Evolutionary conservation across 139 green algal genomes (phyloP), one percentile per base, ranked within the genome.

Genomic region (Zygnema circumcarinatum): DNA sequence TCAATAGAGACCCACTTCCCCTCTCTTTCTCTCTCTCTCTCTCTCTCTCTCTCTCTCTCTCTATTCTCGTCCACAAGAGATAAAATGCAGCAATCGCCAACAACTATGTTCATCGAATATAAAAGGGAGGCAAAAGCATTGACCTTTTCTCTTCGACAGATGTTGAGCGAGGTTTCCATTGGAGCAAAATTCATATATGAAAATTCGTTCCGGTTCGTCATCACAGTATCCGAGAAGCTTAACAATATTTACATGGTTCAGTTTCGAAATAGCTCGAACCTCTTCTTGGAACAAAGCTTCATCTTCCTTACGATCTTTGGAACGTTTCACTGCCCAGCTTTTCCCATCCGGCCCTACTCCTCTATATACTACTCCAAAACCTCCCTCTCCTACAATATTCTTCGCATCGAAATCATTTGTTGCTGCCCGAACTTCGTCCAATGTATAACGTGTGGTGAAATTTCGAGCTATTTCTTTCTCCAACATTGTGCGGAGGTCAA

Each of bases 331-430:
- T 38, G 83, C 83, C 40, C 72, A 73, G 25, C 36, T 31, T 2
- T 20, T 88, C 29, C 83, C 83, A 62, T 74, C 22, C 35, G 83
- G 72, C 29, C n/a, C n/a, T n/a, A 41, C 38, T 20, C 74, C 83
- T 54, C 41, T 39, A 62, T 74, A 88, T 29, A 88, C 83, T 22
- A 79, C 40, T 42, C 38, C 83, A 67, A 88, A 88, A 1, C 38
- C 83, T 74, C 83, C 83, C 74, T 87, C 83, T 62, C 83, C 83
- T n/a, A 88, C n/a, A 11, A 87, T 38, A 75, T 74, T 39, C 36
- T 67, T n/a, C 20, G 16, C 32, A 25, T 68, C 81, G 73, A 88
- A 88, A 39, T 88, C 31, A 25, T 67, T 75, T 39, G 83, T 88
- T 42, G 76, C 76, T 7, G 39, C 22, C 33, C 39, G 38, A 32